Percentiles rank a stretch among this genome's conserved stretches.
These are phyloP conservation scores for Macrotyloma uniflorum DNA, from an alignment of 306 rosid genomes.

Conservation along the genomic window DNA sequence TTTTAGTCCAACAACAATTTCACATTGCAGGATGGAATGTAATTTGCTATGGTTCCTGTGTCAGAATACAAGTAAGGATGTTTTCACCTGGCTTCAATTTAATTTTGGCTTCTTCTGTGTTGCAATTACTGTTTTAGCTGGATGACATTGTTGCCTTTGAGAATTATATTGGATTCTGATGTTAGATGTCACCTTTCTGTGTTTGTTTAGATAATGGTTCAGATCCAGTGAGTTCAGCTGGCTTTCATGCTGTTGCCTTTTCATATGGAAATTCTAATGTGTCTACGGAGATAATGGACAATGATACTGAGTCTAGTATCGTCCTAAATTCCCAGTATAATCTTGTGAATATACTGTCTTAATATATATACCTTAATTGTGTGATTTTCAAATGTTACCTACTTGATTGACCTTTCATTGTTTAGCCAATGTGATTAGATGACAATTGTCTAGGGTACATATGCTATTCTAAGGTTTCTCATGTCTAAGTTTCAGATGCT, in stretches of 20 bases:
- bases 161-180: conserved; percentile 35
- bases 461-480: conserved; percentile 90
- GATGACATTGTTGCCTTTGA: conserved; percentile 13
- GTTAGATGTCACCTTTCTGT: conserved; percentile 40
- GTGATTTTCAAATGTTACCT: conserved; percentile 41
- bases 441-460: conserved; percentile 81
- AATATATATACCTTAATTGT: neutral
- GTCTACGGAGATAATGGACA: conserved; percentile 44
- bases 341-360: conserved; percentile 65
- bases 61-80: conserved; percentile 70
- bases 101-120: conserved; percentile 29
- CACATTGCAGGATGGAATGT: conserved; percentile 72
- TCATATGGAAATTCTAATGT: conserved; percentile 60
- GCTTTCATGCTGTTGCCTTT: conserved; percentile 66
- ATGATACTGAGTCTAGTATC: conserved; percentile 50
- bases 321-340: conserved; percentile 72
- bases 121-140: conserved; percentile 20
- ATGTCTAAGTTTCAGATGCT: conserved; percentile 99
- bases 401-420: conserved; percentile 47
- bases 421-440: conserved; percentile 67
- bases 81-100: conserved; percentile 43
- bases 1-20: conserved; percentile 46
- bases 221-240: conserved; percentile 38
- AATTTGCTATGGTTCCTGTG: conserved; percentile 62
- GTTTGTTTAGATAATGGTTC: conserved; percentile 51